phyloP scores from a whole-genome alignment of 331 rosid genomes.

The Dryas integrifolia region DNA sequence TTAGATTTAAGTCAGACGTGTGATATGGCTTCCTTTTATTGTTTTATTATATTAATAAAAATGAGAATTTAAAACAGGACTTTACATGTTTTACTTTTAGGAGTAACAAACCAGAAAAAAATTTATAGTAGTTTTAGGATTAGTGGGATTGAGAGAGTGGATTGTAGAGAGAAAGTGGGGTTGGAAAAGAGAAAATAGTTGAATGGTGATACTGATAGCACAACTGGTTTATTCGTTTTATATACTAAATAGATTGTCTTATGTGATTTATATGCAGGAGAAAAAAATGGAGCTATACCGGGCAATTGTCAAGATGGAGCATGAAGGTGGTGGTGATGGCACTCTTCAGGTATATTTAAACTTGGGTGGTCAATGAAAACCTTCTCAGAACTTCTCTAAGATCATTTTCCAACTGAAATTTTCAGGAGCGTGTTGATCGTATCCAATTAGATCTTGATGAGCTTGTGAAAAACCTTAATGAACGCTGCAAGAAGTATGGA shows the following conservation, averaged over 20 bases:
- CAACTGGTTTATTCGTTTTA: neutral
- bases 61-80: neutral
- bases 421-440: conserved; percentile 69
- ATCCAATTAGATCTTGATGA: conserved; percentile 77
- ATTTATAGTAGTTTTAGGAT: neutral
- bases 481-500: conserved; percentile 92
- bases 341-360: conserved; percentile 61
- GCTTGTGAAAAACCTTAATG: conserved; percentile 75
- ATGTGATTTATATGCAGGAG: conserved; percentile 45
- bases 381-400: conserved; percentile 22
- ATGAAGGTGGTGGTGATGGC: conserved; percentile 61
- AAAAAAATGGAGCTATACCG: conserved; percentile 90
- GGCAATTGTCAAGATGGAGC: conserved; percentile 84
- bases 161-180: neutral
- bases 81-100: conserved; percentile 4
- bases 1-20: conserved; percentile 19
- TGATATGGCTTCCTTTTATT: neutral
- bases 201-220: neutral
- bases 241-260: neutral
- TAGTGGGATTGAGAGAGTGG: neutral
- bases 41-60: neutral
- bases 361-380: conserved; percentile 20
- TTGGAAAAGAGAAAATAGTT: neutral
- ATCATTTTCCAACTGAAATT: conserved; percentile 32
- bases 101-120: neutral